Evolutionary conservation across 768 basidiomycete genomes (phyloP).

Genomic region (Leucogyrophana mollusca): DNA sequence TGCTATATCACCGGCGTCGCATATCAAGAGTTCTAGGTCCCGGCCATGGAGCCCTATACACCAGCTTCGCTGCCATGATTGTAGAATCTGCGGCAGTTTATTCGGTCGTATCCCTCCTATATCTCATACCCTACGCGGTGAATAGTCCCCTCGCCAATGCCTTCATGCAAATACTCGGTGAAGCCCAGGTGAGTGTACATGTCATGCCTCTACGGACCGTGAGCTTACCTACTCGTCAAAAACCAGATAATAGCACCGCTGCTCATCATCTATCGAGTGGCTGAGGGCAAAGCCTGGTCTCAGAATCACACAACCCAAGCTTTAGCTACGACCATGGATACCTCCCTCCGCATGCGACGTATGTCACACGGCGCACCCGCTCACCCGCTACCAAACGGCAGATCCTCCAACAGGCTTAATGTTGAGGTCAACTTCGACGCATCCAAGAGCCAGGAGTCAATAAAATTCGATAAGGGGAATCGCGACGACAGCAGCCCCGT

Average conservation of each 20-base stretch:
- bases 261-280: conserved; percentile 47
- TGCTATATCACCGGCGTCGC: conserved; percentile 26
- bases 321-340: neutral
- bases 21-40: conserved; percentile 25
- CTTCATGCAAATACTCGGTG: conserved; percentile 29
- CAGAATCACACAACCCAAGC: conserved; percentile 12
- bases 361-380: conserved; percentile 1
- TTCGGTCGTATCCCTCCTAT: conserved; percentile 28
- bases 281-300: conserved; percentile 44
- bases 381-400: neutral
- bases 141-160: conserved; percentile 23
- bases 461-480: conserved; percentile 9
- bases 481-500: neutral
- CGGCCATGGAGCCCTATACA: conserved; percentile 23
- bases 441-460: conserved; percentile 5
- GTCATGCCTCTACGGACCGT: neutral
- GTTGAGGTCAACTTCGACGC: conserved; percentile 16
- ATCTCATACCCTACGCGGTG: conserved; percentile 26
- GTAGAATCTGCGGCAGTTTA: conserved; percentile 34
- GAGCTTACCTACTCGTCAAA: neutral
- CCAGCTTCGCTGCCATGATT: conserved; percentile 33
- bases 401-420: conserved; percentile 5
- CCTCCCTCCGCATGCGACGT: conserved; percentile 12
- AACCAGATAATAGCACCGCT: conserved; percentile 44
- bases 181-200: conserved; percentile 21